Evolutionary conservation across 192 early-diverging fungal genomes (phyloP).

Genomic region (Linnemannia exigua): DNA sequence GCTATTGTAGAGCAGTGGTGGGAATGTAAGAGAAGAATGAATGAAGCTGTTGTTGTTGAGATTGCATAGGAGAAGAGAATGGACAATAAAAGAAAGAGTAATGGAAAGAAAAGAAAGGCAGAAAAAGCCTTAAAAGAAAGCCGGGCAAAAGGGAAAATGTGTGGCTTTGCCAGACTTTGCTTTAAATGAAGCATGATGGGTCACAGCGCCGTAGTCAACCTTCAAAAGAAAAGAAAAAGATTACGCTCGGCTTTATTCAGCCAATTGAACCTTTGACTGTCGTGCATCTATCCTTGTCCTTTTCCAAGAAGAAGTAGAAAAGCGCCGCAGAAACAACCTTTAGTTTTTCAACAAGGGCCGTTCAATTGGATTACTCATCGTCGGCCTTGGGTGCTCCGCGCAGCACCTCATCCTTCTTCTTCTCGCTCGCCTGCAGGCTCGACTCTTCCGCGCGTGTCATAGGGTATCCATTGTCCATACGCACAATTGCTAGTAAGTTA

Average conservation of each 20-base stretch:
- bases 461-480: conserved; percentile 44
- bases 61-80: background rate
- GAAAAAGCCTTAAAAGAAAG: background rate
- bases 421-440: conserved; percentile 16
- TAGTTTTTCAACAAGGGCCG: background rate
- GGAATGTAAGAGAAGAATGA: background rate
- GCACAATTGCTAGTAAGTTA: conserved; percentile 30
- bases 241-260: too few species aligned
- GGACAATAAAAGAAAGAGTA: background rate
- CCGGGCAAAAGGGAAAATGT: too few species aligned
- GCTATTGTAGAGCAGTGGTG: too few species aligned
- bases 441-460: conserved; percentile 44
- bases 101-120: background rate
- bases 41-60: background rate
- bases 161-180: background rate
- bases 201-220: background rate
- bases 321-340: conserved; percentile 1
- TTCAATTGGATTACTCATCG: background rate
- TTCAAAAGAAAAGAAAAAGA: too few species aligned
- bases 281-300: background rate
- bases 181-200: background rate
- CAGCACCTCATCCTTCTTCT: conserved; percentile 46
- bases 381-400: conserved; percentile 23
- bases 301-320: background rate
- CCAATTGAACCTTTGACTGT: too few species aligned